Evolutionary conservation across 2,329 filamentous ascomycete genomes (phyloP).

Genomic region (Colletotrichum melonis): DNA sequence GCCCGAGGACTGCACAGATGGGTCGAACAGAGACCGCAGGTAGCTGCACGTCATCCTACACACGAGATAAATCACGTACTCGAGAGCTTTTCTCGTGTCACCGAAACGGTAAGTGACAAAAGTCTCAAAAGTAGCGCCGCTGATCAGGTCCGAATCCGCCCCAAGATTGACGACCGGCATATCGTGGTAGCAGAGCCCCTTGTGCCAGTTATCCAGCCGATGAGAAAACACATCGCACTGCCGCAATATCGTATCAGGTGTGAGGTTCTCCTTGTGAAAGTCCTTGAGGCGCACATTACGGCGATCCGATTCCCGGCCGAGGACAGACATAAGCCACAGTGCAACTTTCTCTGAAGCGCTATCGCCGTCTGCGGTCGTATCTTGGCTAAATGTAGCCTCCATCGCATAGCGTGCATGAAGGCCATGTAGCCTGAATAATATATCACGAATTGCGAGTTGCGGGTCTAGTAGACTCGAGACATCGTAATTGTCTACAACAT

Average conservation of each 20-base stretch:
- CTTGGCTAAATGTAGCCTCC: conserved; percentile 14
- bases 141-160: background rate
- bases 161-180: conserved; percentile 11
- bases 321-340: conserved; percentile 12
- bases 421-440: background rate
- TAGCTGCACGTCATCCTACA: conserved; percentile 12
- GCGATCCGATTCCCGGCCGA: conserved; percentile 6
- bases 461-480: conserved; percentile 17
- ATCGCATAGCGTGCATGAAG: conserved; percentile 7
- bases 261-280: conserved; percentile 17
- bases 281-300: conserved; percentile 9
- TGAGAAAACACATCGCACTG: conserved; percentile 14
- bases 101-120: conserved; percentile 16
- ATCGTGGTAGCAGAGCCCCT: conserved; percentile 9
- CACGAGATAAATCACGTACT: conserved; percentile 24
- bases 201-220: conserved; percentile 17
- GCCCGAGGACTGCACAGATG: background rate
- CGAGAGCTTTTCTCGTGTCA: background rate
- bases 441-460: conserved; percentile 21
- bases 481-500: conserved; percentile 15
- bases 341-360: conserved; percentile 24
- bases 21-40: conserved; percentile 18
- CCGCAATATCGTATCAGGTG: background rate
- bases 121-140: conserved; percentile 16
- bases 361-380: background rate